Conservation (phyloP, 208 protist genomes). For the Trypanosoma avium region DNA sequence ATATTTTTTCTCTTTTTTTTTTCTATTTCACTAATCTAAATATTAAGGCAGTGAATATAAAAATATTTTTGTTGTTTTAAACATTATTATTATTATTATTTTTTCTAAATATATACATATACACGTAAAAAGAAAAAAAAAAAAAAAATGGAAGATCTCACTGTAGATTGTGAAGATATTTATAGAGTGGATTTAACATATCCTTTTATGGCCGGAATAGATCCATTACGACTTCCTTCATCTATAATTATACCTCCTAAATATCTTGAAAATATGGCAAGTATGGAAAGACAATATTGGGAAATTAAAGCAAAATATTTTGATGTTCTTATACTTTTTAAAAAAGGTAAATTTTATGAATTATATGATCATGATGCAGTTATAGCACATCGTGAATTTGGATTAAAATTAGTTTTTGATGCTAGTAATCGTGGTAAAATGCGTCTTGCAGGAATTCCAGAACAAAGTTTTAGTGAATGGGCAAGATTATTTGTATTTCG, state of each 20-base stretch:
- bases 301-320: conserved; percentile 92
- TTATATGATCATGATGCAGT: conserved; percentile 94
- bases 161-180: conserved; percentile 36
- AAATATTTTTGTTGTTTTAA: too few relatives aligned
- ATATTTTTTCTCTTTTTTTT: too few relatives aligned
- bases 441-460: conserved; percentile 92
- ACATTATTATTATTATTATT: conserved; percentile 4
- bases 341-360: conserved; percentile 97
- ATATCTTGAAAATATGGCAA: conserved; percentile 78
- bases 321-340: conserved; percentile 95
- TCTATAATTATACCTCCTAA: conserved; percentile 80
- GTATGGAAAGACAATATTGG: conserved; percentile 96
- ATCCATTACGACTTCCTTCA: conserved; percentile 45
- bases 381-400: conserved; percentile 90
- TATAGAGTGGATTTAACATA: conserved; percentile 64
- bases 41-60: too few relatives aligned
- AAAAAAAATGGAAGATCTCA: conserved; percentile 2
- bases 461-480: conserved; percentile 91
- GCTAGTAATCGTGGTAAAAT: conserved; percentile 89
- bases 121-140: conserved; percentile 1
- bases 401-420: conserved; percentile 92
- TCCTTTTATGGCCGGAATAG: conserved; percentile 72
- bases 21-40: too few relatives aligned
- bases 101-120: background rate
- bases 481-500: conserved; percentile 90